phyloP scores from a whole-genome alignment of 331 rosid genomes.

The Pyracantha coccinea region DNA sequence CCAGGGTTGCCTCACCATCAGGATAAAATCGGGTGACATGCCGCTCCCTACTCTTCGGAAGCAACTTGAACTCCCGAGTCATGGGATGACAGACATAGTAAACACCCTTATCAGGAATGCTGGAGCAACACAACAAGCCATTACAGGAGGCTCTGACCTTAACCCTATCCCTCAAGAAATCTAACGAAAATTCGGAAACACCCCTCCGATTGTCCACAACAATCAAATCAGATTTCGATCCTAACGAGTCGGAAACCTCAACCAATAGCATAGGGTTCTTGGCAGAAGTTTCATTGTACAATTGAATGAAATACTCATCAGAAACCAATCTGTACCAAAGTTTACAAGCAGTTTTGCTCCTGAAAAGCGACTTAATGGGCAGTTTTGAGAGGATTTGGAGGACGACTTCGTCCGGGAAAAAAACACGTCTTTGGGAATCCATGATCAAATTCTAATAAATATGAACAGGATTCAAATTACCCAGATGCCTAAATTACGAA shows the following conservation, averaged over 20 bases:
- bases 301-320: conserved; percentile 53
- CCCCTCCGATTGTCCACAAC: conserved; percentile 72
- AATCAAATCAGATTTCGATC: conserved; percentile 51
- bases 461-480: conserved; percentile 4
- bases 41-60: conserved; percentile 80
- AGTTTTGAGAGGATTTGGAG: conserved; percentile 64
- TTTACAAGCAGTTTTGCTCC: conserved; percentile 58
- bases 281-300: conserved; percentile 51
- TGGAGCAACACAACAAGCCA: conserved; percentile 84
- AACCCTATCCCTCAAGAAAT: conserved; percentile 66
- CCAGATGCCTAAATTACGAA: conserved; percentile 9
- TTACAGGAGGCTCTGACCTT: conserved; percentile 76
- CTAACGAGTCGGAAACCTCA: conserved; percentile 52
- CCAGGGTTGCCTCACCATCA: conserved; percentile 66
- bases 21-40: conserved; percentile 74
- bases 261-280: conserved; percentile 63
- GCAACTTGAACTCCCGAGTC: conserved; percentile 66
- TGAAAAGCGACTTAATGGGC: conserved; percentile 54
- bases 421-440: conserved; percentile 37
- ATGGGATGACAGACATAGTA: conserved; percentile 76
- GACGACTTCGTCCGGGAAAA: conserved; percentile 61
- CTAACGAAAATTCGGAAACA: conserved; percentile 53
- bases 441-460: conserved; percentile 21
- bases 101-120: conserved; percentile 77
- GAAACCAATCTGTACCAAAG: conserved; percentile 50